Conservation (phyloP, 2,329 filamentous ascomycete species). For the Penicillium sp. region DNA sequence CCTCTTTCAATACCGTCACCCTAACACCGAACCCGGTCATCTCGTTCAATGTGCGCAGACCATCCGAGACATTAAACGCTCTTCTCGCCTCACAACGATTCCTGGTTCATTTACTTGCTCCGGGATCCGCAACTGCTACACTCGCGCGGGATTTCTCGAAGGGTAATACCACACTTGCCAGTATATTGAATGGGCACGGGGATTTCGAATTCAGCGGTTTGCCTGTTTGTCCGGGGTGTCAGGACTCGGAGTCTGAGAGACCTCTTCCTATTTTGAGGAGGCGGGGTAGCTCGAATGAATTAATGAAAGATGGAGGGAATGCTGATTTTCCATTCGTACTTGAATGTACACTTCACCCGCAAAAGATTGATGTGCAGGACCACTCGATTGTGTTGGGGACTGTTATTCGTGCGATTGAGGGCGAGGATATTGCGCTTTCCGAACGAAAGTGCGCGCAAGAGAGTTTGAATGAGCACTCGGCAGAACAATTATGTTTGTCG, state of each 20-base stretch:
- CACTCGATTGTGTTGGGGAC: constrained; percentile 43
- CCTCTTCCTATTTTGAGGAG: constrained; percentile 31
- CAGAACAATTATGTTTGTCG: constrained; percentile 35
- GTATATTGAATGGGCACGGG: constrained; percentile 26
- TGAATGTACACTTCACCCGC: constrained; percentile 39
- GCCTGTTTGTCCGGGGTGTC: background rate
- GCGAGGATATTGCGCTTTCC: background rate
- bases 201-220: constrained; percentile 30
- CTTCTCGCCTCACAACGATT: constrained; percentile 49
- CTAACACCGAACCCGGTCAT: constrained; percentile 56
- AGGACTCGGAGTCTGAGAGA: background rate
- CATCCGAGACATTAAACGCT: constrained; percentile 57
- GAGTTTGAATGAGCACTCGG: constrained; percentile 13
- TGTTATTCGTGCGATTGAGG: constrained; percentile 32
- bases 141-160: constrained; percentile 42
- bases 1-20: constrained; percentile 61
- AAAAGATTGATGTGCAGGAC: constrained; percentile 39
- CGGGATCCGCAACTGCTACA: constrained; percentile 30
- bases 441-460: background rate
- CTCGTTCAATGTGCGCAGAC: constrained; percentile 61
- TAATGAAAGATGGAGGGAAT: background rate
- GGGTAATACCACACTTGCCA: constrained; percentile 38
- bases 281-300: constrained; percentile 4
- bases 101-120: constrained; percentile 52
- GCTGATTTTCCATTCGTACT: constrained; percentile 42